Evolutionary conservation across 2,329 filamentous ascomycete genomes (phyloP), one percentile per base, ranked within the genome.

Genomic region (Microthyrium microscopicum): DNA sequence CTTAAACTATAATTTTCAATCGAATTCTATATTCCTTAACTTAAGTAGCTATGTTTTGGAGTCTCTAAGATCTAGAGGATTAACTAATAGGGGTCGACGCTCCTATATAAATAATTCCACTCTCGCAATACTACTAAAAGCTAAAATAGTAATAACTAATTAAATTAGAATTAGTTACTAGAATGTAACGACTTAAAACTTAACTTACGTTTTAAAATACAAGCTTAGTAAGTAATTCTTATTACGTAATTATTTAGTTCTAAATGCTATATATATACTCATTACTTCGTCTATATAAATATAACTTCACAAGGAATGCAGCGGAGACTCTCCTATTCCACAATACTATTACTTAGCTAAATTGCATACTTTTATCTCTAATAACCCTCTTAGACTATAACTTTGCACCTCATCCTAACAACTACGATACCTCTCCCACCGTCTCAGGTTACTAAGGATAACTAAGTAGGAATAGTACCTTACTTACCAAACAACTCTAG

Each of bases 61-160:
- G 29, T 31, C 29, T 31, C 29, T 17, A 31, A 20, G 17, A 31
- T 31, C 29, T 19, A 19, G 20, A 31, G 8, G 29, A 20, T 22
- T 31, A 31, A 31, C 8, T 31, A 19, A 31, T 19, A 20, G 17
- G 29, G 29, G 29, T 20, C 29, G 8, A 31, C 17, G 18, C 29
- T 20, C 17, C 13, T 19, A 19, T 31, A 19, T 19, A 20, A 16
- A 29, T 29, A 17, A 29, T 29, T 15, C 27, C 27, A 29, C 16
- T 29, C 15, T 29, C 27, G 27, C 8, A 31, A 20, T 19, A 31
- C 29, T 19, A 31, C 18, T n/a, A 31, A 31, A 20, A 31, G 18
- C 18, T 31, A 19, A 20, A 7, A 31, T 31, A 19, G 29, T 20
- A n/a, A 31, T 7, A 29, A 16, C 13, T 17, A 16, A 29, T 29